A percentile compares a stretch with the other conserved stretches of the same genome.
Conservation (phyloP, 1,284 basidiomycete genomes). For the Microbotryum silenes-acaulis region DNA sequence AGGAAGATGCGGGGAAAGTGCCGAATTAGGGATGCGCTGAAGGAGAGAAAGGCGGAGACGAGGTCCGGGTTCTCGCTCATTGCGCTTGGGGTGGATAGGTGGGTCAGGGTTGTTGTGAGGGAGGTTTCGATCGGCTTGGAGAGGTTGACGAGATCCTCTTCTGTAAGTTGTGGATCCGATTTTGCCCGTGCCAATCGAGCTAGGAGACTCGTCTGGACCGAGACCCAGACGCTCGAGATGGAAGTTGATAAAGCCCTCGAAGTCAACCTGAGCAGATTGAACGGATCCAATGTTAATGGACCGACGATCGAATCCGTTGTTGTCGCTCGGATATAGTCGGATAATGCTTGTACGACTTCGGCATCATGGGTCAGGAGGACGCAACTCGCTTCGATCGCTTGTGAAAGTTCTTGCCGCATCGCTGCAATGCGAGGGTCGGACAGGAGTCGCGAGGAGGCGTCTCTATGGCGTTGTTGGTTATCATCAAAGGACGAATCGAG, state of each 20-base stretch:
- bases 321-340: conserved; percentile 31
- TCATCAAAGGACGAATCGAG: conserved; percentile 33
- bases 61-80: conserved; percentile 36
- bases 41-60: conserved; percentile 33
- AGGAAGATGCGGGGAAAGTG: conserved; percentile 23
- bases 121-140: conserved; percentile 15
- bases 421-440: conserved; percentile 19
- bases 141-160: conserved; percentile 10
- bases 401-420: conserved; percentile 19
- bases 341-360: conserved; percentile 31
- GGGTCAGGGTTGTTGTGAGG: conserved; percentile 5
- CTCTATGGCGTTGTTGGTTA: conserved; percentile 1
- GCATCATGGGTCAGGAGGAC: conserved; percentile 23
- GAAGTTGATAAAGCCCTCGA: conserved; percentile 16
- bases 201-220: conserved; percentile 18
- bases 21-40: conserved; percentile 18
- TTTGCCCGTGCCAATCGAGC: conserved; percentile 20
- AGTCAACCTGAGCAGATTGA: conserved; percentile 22
- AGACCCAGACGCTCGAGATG: conserved; percentile 32
- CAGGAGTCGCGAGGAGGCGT: conserved; percentile 3
- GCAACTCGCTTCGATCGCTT: conserved; percentile 26
- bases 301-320: conserved; percentile 31
- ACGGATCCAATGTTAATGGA: conserved; percentile 29
- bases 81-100: conserved; percentile 9
- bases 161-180: conserved; percentile 2